Evolutionary conservation across 805 yeast genomes (phyloP).

Genomic region (Metschnikowia vanudenii): DNA sequence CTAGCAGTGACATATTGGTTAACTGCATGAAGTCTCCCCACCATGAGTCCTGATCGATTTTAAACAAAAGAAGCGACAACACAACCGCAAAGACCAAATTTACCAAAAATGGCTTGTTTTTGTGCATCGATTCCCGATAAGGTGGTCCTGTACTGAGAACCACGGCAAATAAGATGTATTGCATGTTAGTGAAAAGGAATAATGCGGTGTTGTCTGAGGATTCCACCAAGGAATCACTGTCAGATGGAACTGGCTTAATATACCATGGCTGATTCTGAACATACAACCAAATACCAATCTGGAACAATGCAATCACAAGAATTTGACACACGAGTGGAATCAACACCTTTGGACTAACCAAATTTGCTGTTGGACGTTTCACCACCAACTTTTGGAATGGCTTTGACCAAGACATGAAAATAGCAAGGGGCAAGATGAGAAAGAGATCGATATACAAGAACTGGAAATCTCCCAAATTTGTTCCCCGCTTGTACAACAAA

Average conservation of each 20-base stretch:
- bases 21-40: slow-evolving; percentile 75
- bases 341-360: slow-evolving; percentile 84
- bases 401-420: slow-evolving; percentile 96
- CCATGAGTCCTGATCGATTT: slow-evolving; percentile 47
- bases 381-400: slow-evolving; percentile 60
- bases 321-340: slow-evolving; percentile 83
- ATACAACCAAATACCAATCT: slow-evolving; percentile 61
- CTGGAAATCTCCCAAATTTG: slow-evolving; percentile 95
- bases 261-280: slow-evolving; percentile 72
- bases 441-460: slow-evolving; percentile 90
- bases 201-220: slow-evolving; percentile 88
- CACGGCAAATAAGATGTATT: slow-evolving; percentile 80
- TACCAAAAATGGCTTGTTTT: slow-evolving; percentile 67
- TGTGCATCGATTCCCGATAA: slow-evolving; percentile 70
- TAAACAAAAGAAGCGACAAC: slow-evolving; percentile 56
- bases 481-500: slow-evolving; percentile 80
- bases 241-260: slow-evolving; percentile 74
- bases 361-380: slow-evolving; percentile 90
- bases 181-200: slow-evolving; percentile 80
- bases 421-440: slow-evolving; percentile 89
- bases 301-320: slow-evolving; percentile 59
- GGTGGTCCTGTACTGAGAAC: slow-evolving; percentile 93
- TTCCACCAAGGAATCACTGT: slow-evolving; percentile 66
- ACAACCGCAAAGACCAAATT: slow-evolving; percentile 53
- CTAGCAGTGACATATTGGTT: slow-evolving; percentile 52